phyloP scores from a whole-genome alignment of 768 basidiomycete species.

The Mycena sanguinolenta region DNA sequence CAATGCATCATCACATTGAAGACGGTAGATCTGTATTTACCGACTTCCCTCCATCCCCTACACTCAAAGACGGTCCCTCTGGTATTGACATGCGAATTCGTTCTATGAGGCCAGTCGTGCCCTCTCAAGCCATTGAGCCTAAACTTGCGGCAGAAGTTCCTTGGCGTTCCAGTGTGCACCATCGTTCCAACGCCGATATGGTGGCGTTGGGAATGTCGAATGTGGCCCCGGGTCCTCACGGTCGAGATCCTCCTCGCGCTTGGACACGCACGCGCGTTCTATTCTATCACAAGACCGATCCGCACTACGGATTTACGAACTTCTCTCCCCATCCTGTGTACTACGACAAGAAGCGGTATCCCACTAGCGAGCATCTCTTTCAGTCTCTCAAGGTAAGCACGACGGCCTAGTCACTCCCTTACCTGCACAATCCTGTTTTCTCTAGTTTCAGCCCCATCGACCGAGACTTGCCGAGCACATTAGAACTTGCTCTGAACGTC shows the following conservation, averaged over 20 bases:
- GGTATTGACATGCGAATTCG: slow-evolving; percentile 41
- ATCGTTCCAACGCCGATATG: slow-evolving; percentile 24
- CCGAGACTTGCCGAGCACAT: no score
- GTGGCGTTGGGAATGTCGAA: slow-evolving; percentile 16
- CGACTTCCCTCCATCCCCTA: slow-evolving; percentile 35
- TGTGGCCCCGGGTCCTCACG: slow-evolving; percentile 36
- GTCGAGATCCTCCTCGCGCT: slow-evolving; percentile 38
- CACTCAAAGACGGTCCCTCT: slow-evolving; percentile 29
- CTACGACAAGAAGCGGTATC: no score
- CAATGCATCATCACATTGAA: slow-evolving; percentile 18
- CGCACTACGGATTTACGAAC: no score
- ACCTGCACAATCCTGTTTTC: no score
- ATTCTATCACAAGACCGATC: slow-evolving; percentile 75
- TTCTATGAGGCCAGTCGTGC: slow-evolving; percentile 39
- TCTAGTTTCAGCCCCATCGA: no score
- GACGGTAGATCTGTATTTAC: background rate
- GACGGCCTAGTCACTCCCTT: no score
- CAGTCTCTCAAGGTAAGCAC: no score
- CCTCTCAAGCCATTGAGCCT: slow-evolving; percentile 32
- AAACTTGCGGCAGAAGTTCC: slow-evolving; percentile 26
- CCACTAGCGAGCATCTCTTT: no score
- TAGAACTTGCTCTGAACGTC: no score
- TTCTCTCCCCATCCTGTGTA: no score
- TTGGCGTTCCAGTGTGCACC: no score
- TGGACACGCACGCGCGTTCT: slow-evolving; percentile 56